Conservation (phyloP, 2,329 filamentous ascomycete species). For the Alternaria hordeiaustralica region DNA sequence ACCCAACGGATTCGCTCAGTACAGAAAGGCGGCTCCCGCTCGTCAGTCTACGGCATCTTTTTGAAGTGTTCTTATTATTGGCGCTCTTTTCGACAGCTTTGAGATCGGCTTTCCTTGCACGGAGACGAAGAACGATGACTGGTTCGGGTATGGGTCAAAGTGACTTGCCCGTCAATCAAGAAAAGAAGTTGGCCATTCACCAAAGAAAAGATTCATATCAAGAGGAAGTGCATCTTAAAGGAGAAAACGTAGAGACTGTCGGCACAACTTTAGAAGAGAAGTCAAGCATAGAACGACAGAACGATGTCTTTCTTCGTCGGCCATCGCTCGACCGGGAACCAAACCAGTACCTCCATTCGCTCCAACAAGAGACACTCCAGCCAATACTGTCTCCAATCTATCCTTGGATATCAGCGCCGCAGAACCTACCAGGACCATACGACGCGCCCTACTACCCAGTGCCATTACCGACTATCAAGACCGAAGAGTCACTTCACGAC, state of each 20-base stretch:
- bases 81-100: conserved; percentile 24
- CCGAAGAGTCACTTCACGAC: conserved; percentile 16
- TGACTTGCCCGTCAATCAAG: neutral
- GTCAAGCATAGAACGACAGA: neutral
- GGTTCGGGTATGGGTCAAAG: neutral
- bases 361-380: conserved; percentile 21
- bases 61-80: conserved; percentile 27
- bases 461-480: conserved; percentile 34
- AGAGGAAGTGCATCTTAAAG: neutral
- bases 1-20: conserved; percentile 21
- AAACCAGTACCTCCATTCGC: conserved; percentile 20
- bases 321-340: conserved; percentile 1
- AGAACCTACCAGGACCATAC: conserved; percentile 44
- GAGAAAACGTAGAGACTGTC: neutral
- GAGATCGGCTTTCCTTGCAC: conserved; percentile 16
- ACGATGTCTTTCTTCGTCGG: neutral
- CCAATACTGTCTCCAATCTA: conserved; percentile 33
- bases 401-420: conserved; percentile 42
- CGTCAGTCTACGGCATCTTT: conserved; percentile 7
- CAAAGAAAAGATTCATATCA: conserved; percentile 7
- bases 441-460: conserved; percentile 45
- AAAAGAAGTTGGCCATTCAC: neutral
- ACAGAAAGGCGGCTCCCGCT: conserved; percentile 15
- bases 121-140: conserved; percentile 27
- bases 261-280: neutral